These are phyloP conservation scores for Lachancea cidri DNA, from an alignment of 805 yeast species.

Conservation along the genomic window DNA sequence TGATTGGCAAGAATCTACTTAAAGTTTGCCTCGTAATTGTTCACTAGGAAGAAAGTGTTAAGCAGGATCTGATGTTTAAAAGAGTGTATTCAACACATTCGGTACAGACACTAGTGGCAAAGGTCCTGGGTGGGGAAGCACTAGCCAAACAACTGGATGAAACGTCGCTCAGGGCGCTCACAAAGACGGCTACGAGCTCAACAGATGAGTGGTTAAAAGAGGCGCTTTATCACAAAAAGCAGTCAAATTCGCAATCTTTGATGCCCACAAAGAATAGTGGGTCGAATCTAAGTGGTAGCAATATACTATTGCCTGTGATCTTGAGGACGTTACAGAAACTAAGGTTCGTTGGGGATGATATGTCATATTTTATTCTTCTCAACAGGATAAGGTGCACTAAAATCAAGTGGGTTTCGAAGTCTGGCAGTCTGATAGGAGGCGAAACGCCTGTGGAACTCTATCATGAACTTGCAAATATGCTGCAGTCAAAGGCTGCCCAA, in stretches of 20 bases:
- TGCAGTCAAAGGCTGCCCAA: slow-evolving; percentile 4
- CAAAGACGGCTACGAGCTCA: not conserved
- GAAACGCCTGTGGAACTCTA: slow-evolving; percentile 23
- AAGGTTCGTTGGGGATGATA: slow-evolving; percentile 14
- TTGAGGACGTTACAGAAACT: slow-evolving; percentile 21
- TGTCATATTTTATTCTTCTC: slow-evolving; percentile 20
- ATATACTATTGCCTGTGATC: slow-evolving; percentile 14
- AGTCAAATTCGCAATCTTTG: not conserved
- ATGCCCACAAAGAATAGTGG: not conserved
- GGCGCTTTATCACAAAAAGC: slow-evolving; percentile 9
- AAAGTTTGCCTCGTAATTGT: too few species aligned
- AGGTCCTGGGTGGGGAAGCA: slow-evolving; percentile 4
- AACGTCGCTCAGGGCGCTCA: not conserved
- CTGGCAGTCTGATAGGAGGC: slow-evolving; percentile 4
- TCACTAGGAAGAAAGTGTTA: too few species aligned
- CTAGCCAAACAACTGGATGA: slow-evolving; percentile 1
- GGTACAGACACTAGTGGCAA: slow-evolving; percentile 4
- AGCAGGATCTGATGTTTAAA: not conserved
- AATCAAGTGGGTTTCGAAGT: slow-evolving; percentile 22
- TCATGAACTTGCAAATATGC: slow-evolving; percentile 24
- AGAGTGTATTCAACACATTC: not conserved
- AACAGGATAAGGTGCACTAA: slow-evolving; percentile 18
- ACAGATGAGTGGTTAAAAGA: slow-evolving; percentile 21
- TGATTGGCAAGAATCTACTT: too few species aligned
- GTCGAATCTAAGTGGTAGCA: not conserved